Conservation (phyloP, 768 basidiomycete species). For the Panellus pusillus region DNA sequence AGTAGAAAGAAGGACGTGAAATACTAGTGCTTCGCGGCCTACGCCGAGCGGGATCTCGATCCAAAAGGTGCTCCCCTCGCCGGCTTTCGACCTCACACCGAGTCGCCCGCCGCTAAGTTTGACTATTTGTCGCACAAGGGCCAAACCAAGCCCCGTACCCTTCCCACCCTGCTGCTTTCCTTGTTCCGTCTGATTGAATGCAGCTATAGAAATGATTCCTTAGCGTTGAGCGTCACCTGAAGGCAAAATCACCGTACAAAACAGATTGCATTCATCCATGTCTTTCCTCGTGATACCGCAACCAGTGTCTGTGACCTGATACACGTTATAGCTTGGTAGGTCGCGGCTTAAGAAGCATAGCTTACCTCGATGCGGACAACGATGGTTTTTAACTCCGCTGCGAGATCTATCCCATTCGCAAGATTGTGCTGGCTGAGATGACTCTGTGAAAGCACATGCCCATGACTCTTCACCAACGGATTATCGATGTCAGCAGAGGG, state of each 20-base stretch:
- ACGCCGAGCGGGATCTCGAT: slow-evolving; percentile 71
- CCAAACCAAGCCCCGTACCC: slow-evolving; percentile 73
- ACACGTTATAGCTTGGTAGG: neutral
- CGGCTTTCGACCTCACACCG: slow-evolving; percentile 63
- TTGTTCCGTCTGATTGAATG: slow-evolving; percentile 79
- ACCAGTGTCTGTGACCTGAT: slow-evolving; percentile 20
- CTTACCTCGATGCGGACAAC: slow-evolving; percentile 82
- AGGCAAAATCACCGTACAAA: slow-evolving; percentile 46
- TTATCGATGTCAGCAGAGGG: slow-evolving; percentile 1
- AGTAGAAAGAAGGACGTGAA: too few relatives aligned
- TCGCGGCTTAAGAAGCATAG: slow-evolving; percentile 55
- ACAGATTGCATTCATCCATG: slow-evolving; percentile 68
- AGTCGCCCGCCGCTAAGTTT: slow-evolving; percentile 72
- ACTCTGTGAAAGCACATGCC: slow-evolving; percentile 38
- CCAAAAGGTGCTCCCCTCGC: slow-evolving; percentile 53
- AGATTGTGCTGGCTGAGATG: slow-evolving; percentile 54
- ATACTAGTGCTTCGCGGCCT: slow-evolving; percentile 48
- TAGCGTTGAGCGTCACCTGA: neutral
- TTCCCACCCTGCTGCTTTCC: slow-evolving; percentile 73
- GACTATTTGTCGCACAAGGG: slow-evolving; percentile 77
- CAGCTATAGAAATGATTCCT: slow-evolving; percentile 40
- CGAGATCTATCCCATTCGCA: slow-evolving; percentile 36
- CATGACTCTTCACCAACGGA: slow-evolving; percentile 11
- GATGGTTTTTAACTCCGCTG: slow-evolving; percentile 53
- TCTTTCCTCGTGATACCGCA: slow-evolving; percentile 53